Evolutionary conservation across 805 yeast genomes (phyloP), one percentile per base, ranked within the genome.

Genomic region (Nakazawaea anatomiae): DNA sequence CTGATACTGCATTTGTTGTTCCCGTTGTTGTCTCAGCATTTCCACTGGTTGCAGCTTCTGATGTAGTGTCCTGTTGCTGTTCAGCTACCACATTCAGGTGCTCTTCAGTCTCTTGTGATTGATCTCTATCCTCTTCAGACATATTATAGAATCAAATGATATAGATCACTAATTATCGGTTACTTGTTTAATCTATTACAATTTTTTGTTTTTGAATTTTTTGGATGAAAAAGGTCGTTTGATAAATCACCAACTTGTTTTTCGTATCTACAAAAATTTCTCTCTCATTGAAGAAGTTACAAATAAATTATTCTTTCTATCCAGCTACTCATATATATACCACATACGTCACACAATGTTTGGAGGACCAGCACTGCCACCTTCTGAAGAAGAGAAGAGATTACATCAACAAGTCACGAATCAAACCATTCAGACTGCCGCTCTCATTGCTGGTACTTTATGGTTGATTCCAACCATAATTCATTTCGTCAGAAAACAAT

Each of bases 321-420:
- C 3, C 25, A 18, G 25, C 25, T 18, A 18, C 60, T 67, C 59
- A 30, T 60, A 58, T 36, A 36, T 36, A 36, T 12, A 38, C 40
- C 12, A 46, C 12, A 40, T 25, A 35, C 32, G 36, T 27, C 29
- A 55, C 29, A 55, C 45, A 48, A 73, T 73, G 77, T 73, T 71
- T 61, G 77, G 76, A 46, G 68, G 75, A 57, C 74, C 82, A 18
- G 25, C 25, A 59, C 77, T 79, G 60, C 72, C 73, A 57, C 69
- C 71, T 47, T 71, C 77, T 58, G 89, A 83, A 61, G 87, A 82
- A 60, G 83, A 83, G 67, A 83, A 79, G 72, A 82, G 77, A 63
- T 64, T 76, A 51, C 89, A 83, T 63, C 83, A 84, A 67, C 75
- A 78, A 60, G 77, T 75, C 58, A 81, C 88, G 48, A 71, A 74